A percentile compares a stretch with the other conserved stretches of the same genome.
Conservation (phyloP, 2,329 filamentous ascomycete genomes). For the Aureobasidium sp. region DNA sequence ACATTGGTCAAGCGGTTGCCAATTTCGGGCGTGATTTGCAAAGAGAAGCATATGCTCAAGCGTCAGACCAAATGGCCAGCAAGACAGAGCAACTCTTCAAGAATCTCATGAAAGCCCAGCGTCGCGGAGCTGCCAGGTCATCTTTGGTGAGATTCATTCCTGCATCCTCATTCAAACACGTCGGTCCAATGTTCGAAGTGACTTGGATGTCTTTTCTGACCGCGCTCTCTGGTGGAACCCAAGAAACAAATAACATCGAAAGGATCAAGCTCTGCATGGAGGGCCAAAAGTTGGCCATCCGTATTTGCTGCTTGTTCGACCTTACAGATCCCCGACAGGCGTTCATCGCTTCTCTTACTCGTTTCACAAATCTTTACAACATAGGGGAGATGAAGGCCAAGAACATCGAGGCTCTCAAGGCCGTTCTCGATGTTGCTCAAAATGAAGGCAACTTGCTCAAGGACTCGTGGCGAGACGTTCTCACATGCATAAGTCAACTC, state of each 20-base stretch:
- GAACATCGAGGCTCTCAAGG: slow-evolving; percentile 90
- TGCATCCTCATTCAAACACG: slow-evolving; percentile 87
- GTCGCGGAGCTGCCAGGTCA: slow-evolving; percentile 62
- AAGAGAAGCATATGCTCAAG: slow-evolving; percentile 86
- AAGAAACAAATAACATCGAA: slow-evolving; percentile 87
- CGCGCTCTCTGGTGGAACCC: slow-evolving; percentile 84
- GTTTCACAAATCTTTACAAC: slow-evolving; percentile 94
- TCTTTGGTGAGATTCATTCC: slow-evolving; percentile 72
- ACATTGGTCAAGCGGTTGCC: slow-evolving; percentile 80
- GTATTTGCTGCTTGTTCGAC: slow-evolving; percentile 89
- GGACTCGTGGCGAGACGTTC: slow-evolving; percentile 88
- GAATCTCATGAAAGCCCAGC: slow-evolving; percentile 82
- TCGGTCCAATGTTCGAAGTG: slow-evolving; percentile 97
- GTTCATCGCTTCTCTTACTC: slow-evolving; percentile 86
- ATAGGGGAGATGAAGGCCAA: slow-evolving; percentile 91
- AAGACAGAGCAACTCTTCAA: slow-evolving; percentile 84
- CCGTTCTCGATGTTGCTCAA: slow-evolving; percentile 83
- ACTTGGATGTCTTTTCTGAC: slow-evolving; percentile 99
- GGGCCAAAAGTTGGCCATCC: slow-evolving; percentile 87
- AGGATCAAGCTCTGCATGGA: slow-evolving; percentile 90
- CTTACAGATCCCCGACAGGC: slow-evolving; percentile 88
- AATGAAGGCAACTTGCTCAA: slow-evolving; percentile 86
- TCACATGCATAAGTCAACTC: slow-evolving; percentile 92
- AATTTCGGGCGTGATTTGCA: slow-evolving; percentile 89
- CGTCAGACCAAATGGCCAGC: slow-evolving; percentile 87